A percentile compares a stretch with the other conserved stretches of the same genome.
phyloP scores from a whole-genome alignment of 441 rosid genomes.

The Corymbia calophylla region DNA sequence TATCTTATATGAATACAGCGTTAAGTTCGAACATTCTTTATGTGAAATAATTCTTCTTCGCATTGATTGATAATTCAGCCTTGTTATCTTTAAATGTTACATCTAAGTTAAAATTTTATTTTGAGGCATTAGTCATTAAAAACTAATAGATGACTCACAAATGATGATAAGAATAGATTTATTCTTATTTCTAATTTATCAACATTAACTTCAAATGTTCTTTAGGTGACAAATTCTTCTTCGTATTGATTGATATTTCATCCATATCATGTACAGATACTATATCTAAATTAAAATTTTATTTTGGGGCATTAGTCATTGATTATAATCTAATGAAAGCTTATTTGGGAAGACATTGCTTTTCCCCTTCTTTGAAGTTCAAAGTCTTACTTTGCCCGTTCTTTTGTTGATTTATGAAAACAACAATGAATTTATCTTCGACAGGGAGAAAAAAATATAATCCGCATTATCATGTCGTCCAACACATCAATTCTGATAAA shows the following conservation, averaged over 20 bases:
- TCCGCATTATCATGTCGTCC: too few relatives aligned
- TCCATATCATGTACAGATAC: not conserved
- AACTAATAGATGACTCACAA: rapidly evolving
- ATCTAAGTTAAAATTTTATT: too few relatives aligned
- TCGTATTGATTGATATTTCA: not conserved
- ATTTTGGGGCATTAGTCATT: too few relatives aligned
- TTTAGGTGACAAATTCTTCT: not conserved
- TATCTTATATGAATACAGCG: not conserved
- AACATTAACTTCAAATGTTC: not conserved
- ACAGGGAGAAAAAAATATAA: too few relatives aligned
- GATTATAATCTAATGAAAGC: not conserved
- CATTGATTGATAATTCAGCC: rapidly evolving
- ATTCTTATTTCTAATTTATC: not conserved
- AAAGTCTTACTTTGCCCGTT: not conserved
- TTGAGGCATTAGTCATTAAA: not conserved
- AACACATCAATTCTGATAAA: too few relatives aligned
- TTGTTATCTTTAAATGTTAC: too few relatives aligned
- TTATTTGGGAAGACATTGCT: not conserved
- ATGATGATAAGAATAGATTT: not conserved
- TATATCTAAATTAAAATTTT: not conserved
- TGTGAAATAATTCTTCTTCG: too few relatives aligned
- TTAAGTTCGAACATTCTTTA: not conserved
- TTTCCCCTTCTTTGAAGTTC: not conserved
- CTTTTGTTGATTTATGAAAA: not conserved
- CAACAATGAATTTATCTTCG: not conserved